phyloP scores from a whole-genome alignment of 2,329 filamentous ascomycete genomes.

The Lasiodiplodia citricola region DNA sequence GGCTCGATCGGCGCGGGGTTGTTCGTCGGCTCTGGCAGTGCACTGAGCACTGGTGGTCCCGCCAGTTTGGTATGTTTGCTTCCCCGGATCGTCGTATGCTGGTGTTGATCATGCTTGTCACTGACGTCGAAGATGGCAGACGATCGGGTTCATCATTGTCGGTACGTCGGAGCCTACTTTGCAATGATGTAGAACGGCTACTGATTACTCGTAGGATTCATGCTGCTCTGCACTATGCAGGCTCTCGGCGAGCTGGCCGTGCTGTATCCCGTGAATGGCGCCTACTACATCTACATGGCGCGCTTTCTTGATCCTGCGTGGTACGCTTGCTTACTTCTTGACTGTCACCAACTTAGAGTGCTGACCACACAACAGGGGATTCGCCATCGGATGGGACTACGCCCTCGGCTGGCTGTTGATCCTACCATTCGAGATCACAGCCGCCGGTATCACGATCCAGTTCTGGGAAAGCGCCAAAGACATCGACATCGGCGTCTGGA shows the following conservation, averaged over 20 bases:
- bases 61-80: slow-evolving; percentile 32
- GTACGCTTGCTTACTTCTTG: slow-evolving; percentile 50
- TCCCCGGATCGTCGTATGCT: not conserved
- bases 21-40: slow-evolving; percentile 74
- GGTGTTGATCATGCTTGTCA: slow-evolving; percentile 28
- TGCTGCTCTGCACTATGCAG: slow-evolving; percentile 92
- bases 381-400: slow-evolving; percentile 96
- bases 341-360: slow-evolving; percentile 40
- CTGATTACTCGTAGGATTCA: slow-evolving; percentile 65
- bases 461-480: slow-evolving; percentile 40
- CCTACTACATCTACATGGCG: slow-evolving; percentile 89
- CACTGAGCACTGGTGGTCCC: slow-evolving; percentile 45
- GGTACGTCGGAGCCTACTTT: slow-evolving; percentile 15
- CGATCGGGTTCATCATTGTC: slow-evolving; percentile 52
- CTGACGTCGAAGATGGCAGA: slow-evolving; percentile 40
- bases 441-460: slow-evolving; percentile 45
- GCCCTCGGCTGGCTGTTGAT: slow-evolving; percentile 82
- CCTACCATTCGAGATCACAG: slow-evolving; percentile 44
- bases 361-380: slow-evolving; percentile 58
- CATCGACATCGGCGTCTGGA: slow-evolving; percentile 41
- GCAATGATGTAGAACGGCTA: not conserved
- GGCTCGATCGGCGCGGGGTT: slow-evolving; percentile 71
- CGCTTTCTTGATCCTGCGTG: slow-evolving; percentile 94
- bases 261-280: slow-evolving; percentile 86
- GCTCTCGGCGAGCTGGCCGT: slow-evolving; percentile 91